Base-by-base conservation (phyloP, 306 rosid species). In the Argentina anserina region DNA sequence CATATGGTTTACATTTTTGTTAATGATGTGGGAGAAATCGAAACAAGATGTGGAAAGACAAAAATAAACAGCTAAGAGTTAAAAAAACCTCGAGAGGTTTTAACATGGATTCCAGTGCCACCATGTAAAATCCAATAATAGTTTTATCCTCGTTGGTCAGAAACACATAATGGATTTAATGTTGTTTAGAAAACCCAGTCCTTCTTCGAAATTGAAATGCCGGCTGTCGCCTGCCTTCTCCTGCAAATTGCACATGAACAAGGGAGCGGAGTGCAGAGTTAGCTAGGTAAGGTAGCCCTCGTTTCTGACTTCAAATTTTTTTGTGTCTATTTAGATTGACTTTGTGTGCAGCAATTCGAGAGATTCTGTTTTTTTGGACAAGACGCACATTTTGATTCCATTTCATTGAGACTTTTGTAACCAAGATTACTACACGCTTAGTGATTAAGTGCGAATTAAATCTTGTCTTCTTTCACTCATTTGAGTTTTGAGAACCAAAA, bases 241-340 rank as follows among this genome's bases (percentile, higher is more conserved):
- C 41, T 55, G 40, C 15, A 56, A 56, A 12, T 9, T 31, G 29
- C 40, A 61, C 42, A 33, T 17, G 66, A 61, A 28, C 23, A 34
- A 61, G 40, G 12, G 66, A 23, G 33, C 14, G 26, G 63, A n/a
- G n/a, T 14, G 34, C 62, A 33, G 5, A 12, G 21, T 29, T 11
- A 21, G 0, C 21, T 2, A 41, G 28, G 7, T 5, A 53, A 41
- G 28, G 7, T 5, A 53, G 65, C 56, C 53, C 40, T 34, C 62
- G 67, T 56, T 71, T 26, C 67, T 71, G 75, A 71, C 67, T 71
- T 50, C 12, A 2, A 49, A n/a, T n/a, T 20, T 50, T 18, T n/a
- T 55, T 39, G 66, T 55, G 23, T 9, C 75, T 15, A 15, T 56
- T 36, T 40, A 17, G 37, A 29, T 37, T 71, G 75, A 71, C 55